A percentile compares a stretch with the other conserved stretches of the same genome.
Evolutionary conservation across 2,329 filamentous ascomycete genomes (phyloP).

Genomic region (Cladophialophora yegresii): DNA sequence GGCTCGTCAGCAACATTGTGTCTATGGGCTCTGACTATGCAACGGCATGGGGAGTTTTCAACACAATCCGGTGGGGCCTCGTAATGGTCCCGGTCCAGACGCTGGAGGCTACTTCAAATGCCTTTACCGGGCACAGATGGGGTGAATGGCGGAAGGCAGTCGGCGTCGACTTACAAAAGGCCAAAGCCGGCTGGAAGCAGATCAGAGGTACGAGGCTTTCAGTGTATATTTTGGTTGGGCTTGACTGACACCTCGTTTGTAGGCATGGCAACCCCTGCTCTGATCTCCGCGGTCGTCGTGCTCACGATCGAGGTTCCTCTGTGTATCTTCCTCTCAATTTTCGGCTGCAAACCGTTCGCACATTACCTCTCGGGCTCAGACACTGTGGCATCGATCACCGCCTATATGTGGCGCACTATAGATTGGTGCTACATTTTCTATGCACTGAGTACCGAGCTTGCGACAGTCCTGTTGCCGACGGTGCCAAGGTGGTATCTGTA

Average conservation of each 20-base stretch:
- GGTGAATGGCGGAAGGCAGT: slow-evolving; percentile 51
- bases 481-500: slow-evolving; percentile 67
- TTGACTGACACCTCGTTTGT: background rate
- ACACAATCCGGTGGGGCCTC: slow-evolving; percentile 71
- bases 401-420: slow-evolving; percentile 65
- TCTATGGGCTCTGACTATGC: slow-evolving; percentile 65
- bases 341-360: slow-evolving; percentile 63
- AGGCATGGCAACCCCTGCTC: slow-evolving; percentile 56
- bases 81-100: slow-evolving; percentile 72
- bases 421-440: slow-evolving; percentile 73
- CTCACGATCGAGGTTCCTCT: slow-evolving; percentile 63
- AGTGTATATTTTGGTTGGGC: background rate
- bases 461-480: slow-evolving; percentile 65
- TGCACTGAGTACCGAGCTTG: slow-evolving; percentile 65
- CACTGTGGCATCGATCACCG: slow-evolving; percentile 61
- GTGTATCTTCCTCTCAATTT: slow-evolving; percentile 62
- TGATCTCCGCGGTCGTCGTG: slow-evolving; percentile 57
- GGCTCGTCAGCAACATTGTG: slow-evolving; percentile 67
- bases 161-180: slow-evolving; percentile 38
- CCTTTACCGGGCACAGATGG: slow-evolving; percentile 69
- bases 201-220: slow-evolving; percentile 28
- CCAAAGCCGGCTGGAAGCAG: slow-evolving; percentile 41
- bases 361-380: slow-evolving; percentile 61
- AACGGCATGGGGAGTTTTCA: slow-evolving; percentile 73
- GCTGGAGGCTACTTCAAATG: slow-evolving; percentile 64